Evolutionary conservation across 106 monocot genomes (phyloP).

Genomic region (Dendrobium nobile): DNA sequence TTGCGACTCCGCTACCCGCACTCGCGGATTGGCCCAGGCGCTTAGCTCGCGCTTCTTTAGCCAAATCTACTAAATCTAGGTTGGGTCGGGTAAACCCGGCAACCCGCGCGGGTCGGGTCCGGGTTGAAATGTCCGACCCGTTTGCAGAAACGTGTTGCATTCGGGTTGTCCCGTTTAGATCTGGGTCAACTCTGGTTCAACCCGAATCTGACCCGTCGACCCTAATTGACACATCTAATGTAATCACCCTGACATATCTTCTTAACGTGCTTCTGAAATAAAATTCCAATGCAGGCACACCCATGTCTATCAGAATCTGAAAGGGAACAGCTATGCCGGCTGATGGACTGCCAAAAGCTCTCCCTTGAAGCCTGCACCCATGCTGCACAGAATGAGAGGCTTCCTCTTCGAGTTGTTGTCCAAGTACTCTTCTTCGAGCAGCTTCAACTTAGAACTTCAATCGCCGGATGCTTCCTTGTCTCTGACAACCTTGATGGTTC

Average conservation of each 20-base stretch:
- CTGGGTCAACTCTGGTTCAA: no score
- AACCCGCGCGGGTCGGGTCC: no score
- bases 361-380: conserved; percentile 51
- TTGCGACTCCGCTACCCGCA: no score
- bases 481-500: conserved; percentile 42
- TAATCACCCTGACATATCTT: neutral
- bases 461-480: conserved; percentile 43
- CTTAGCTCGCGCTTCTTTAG: no score
- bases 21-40: no score
- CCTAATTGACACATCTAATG: neutral
- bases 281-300: conserved; percentile 24
- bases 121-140: no score
- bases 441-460: conserved; percentile 43
- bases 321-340: conserved; percentile 33
- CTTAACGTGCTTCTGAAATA: no score
- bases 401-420: conserved; percentile 42
- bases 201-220: no score
- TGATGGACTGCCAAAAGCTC: conserved; percentile 59
- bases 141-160: no score
- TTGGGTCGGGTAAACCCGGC: no score
- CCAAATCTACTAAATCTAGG: no score
- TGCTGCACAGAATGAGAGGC: conserved; percentile 53
- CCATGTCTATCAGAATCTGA: conserved; percentile 38
- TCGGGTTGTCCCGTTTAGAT: no score
- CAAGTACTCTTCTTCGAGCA: conserved; percentile 61